Evolutionary conservation across 805 yeast species (phyloP), one percentile per base, ranked within the genome.

Genomic region (Zygotorulaspora danielsina): DNA sequence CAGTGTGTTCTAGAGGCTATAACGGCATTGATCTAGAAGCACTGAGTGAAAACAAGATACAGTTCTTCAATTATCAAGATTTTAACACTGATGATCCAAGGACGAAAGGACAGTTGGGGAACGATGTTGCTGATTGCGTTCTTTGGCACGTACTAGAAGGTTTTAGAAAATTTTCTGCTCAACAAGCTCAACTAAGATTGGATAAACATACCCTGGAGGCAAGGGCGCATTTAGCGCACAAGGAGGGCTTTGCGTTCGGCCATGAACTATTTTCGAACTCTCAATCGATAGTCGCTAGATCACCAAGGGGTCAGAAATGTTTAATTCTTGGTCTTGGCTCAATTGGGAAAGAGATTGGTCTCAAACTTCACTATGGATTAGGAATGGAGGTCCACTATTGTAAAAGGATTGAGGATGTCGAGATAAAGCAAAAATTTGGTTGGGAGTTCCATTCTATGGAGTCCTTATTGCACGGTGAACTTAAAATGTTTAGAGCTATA

Each of bases 121-220:
- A 72, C 32, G 80, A 81, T 15, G 85, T 80, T 11, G 84, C 83
- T 2, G 85, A 80, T 47, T 66, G 77, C 45, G 83, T 73, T 1
- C 56, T 79, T 48, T 78, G 72, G 70, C 73, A 73, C 46, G 64
- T 78, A 1, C 54, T 79, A 43, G 71, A 72, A 33, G 66, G 75
- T 3, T 79, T 76, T 60, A 65, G 86, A 44, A 68, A 69, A 48
- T 76, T 71, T 51, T 63, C 68, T 5, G 50, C 64, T 19, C 69
- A 67, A 38, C 65, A 63, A 35, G 41, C 41, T 3, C 48, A 51
- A 20, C 45, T 68, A 12, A 56, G 60, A 6, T 53, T 61, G 7
- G 35, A 44, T 29, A 65, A 67, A 17, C 63, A 72, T 48, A 70
- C 79, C 1, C 60, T 69, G 5, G 40, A 41, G 7, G 59, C 74